A percentile compares a stretch with the other conserved stretches of the same genome.
phyloP scores from a whole-genome alignment of 192 early-diverging fungal species.

The Linnemannia hyalina region DNA sequence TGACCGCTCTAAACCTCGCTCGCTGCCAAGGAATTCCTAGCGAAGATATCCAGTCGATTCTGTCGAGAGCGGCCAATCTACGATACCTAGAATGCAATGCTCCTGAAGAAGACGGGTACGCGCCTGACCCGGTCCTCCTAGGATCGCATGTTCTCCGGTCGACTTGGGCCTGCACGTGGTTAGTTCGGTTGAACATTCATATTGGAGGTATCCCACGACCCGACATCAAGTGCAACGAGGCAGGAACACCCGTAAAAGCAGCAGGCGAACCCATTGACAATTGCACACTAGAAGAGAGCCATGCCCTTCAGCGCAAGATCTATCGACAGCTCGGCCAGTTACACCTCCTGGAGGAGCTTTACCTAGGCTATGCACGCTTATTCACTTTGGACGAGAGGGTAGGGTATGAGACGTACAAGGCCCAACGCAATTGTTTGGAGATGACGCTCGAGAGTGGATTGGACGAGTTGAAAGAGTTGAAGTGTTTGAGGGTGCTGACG shows the following conservation, averaged over 20 bases:
- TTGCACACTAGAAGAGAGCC: background rate
- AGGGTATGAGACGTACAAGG: background rate
- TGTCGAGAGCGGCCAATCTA: background rate
- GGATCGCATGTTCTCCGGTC: background rate
- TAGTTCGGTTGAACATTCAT: background rate
- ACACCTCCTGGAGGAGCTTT: background rate
- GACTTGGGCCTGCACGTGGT: background rate
- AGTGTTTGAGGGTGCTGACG: background rate
- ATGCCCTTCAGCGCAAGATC: background rate
- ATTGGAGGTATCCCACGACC: background rate
- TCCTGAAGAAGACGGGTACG: background rate
- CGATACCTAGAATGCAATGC: background rate
- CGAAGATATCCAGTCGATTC: background rate
- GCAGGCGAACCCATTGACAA: background rate
- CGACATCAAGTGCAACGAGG: background rate
- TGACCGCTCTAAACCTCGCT: background rate
- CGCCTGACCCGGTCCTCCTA: background rate
- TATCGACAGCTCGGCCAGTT: background rate
- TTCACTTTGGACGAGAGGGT: background rate
- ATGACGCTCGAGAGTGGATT: background rate
- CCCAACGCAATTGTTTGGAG: background rate
- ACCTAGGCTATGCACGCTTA: background rate
- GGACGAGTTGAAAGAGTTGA: background rate
- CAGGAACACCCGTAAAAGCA: background rate
- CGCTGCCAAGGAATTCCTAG: background rate